Conservation (phyloP, 1,139 yeast species). For the Komagataea norvegica region DNA sequence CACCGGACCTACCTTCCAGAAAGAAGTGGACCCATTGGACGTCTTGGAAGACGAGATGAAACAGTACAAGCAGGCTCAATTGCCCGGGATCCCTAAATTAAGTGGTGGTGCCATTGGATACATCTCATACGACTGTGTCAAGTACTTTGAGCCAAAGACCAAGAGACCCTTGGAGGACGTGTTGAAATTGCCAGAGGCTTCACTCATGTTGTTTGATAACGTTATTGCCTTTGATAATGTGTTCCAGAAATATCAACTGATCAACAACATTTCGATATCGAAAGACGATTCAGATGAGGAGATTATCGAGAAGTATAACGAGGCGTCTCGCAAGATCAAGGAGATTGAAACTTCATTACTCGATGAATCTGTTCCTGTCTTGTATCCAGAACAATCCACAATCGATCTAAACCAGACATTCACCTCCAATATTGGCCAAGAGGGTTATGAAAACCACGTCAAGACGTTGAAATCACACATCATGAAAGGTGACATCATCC, state of each 20-base stretch:
- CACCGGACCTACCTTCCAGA: slow-evolving; percentile 59
- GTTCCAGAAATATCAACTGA: slow-evolving; percentile 85
- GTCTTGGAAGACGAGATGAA: slow-evolving; percentile 70
- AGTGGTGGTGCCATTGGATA: slow-evolving; percentile 98
- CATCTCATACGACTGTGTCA: slow-evolving; percentile 91
- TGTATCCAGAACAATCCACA: slow-evolving; percentile 65
- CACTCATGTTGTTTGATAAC: slow-evolving; percentile 84
- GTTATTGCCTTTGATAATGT: slow-evolving; percentile 92
- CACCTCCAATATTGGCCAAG: slow-evolving; percentile 86
- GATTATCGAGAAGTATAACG: slow-evolving; percentile 46
- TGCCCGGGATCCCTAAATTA: slow-evolving; percentile 77
- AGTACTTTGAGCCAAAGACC: slow-evolving; percentile 92
- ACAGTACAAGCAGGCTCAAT: slow-evolving; percentile 58
- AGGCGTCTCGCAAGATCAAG: slow-evolving; percentile 54
- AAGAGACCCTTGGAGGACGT: slow-evolving; percentile 70
- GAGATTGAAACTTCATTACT: slow-evolving; percentile 50
- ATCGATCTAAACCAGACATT: slow-evolving; percentile 61
- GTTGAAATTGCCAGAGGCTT: slow-evolving; percentile 82
- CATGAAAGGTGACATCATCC: slow-evolving; percentile 86
- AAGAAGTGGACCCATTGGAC: slow-evolving; percentile 71
- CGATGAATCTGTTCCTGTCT: slow-evolving; percentile 38
- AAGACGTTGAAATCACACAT: slow-evolving; percentile 71
- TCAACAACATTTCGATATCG: slow-evolving; percentile 62
- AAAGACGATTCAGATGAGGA: slow-evolving; percentile 36
- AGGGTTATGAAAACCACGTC: slow-evolving; percentile 86